Evolutionary conservation across 306 rosid species (phyloP).

Genomic region (Castanospermum australe): DNA sequence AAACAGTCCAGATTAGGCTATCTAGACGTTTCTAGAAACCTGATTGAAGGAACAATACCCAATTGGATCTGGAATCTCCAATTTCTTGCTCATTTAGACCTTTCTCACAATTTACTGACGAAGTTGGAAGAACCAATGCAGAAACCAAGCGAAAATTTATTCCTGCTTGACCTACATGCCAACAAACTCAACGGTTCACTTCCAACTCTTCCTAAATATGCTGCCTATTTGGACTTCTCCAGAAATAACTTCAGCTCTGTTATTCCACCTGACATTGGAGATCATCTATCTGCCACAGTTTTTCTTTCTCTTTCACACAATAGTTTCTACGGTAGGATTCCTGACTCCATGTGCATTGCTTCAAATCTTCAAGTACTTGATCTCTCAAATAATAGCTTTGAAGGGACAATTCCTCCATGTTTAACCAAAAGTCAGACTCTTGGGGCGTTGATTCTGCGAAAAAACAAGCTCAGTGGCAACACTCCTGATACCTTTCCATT

Average conservation of each 20-base stretch:
- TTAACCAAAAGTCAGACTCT: neutral
- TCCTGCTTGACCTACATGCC: slow-evolving; percentile 5
- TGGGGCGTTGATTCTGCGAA: neutral
- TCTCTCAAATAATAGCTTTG: slow-evolving; percentile 8
- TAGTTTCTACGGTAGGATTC: neutral
- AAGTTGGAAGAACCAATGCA: neutral
- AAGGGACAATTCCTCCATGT: neutral
- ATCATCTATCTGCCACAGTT: rapidly evolving
- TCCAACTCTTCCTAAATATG: neutral
- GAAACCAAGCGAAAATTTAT: neutral
- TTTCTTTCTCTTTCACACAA: neutral
- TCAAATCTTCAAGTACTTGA: slow-evolving; percentile 2
- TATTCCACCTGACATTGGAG: slow-evolving; percentile 17
- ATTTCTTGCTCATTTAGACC: neutral
- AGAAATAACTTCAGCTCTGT: slow-evolving; percentile 25
- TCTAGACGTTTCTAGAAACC: slow-evolving; percentile 44
- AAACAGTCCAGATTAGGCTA: rapidly evolving
- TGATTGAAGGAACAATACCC: slow-evolving; percentile 40
- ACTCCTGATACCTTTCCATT: neutral
- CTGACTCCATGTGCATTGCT: slow-evolving; percentile 12
- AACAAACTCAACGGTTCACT: slow-evolving; percentile 32
- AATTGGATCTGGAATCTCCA: slow-evolving; percentile 42
- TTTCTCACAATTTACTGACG: slow-evolving; percentile 35
- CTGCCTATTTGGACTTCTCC: slow-evolving; percentile 5
- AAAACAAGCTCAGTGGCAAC: neutral